These are phyloP conservation scores for Melampsora medusae DNA, from an alignment of 1,284 basidiomycete genomes.

Conservation along the genomic window DNA sequence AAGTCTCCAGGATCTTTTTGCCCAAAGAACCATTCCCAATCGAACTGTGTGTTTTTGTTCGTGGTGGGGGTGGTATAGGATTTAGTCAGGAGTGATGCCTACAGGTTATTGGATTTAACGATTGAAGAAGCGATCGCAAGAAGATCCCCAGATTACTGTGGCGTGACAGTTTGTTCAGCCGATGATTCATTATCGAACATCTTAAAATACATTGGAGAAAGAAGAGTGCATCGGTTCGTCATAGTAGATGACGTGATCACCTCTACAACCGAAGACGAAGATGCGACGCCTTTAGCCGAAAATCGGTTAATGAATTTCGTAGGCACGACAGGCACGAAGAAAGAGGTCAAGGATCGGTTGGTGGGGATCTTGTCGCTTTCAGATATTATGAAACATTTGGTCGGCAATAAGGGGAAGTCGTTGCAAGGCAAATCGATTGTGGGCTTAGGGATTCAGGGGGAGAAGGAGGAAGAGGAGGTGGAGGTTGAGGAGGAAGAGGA, in stretches of 20 bases:
- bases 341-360: conserved; percentile 66
- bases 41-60: not conserved
- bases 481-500: conserved; percentile 26
- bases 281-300: conserved; percentile 38
- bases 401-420: conserved; percentile 58
- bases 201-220: conserved; percentile 85
- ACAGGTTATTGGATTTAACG: conserved; percentile 90
- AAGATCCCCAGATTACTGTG: conserved; percentile 86
- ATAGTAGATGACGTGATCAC: conserved; percentile 64
- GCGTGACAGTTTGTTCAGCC: conserved; percentile 91
- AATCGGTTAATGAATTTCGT: conserved; percentile 3
- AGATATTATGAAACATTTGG: conserved; percentile 82
- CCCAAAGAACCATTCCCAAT: not conserved
- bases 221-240: conserved; percentile 87
- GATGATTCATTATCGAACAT: conserved; percentile 90
- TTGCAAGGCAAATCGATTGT: conserved; percentile 46
- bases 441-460: conserved; percentile 30
- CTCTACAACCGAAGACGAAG: conserved; percentile 19
- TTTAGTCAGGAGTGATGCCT: conserved; percentile 81
- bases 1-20: conserved; percentile 55
- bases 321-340: not conserved
- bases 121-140: conserved; percentile 88
- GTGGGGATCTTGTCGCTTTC: conserved; percentile 85
- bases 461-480: not conserved
- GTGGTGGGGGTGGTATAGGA: conserved; percentile 26